Base-by-base conservation (phyloP, 1,284 basidiomycete genomes). In the Ustilago hordei region DNA sequence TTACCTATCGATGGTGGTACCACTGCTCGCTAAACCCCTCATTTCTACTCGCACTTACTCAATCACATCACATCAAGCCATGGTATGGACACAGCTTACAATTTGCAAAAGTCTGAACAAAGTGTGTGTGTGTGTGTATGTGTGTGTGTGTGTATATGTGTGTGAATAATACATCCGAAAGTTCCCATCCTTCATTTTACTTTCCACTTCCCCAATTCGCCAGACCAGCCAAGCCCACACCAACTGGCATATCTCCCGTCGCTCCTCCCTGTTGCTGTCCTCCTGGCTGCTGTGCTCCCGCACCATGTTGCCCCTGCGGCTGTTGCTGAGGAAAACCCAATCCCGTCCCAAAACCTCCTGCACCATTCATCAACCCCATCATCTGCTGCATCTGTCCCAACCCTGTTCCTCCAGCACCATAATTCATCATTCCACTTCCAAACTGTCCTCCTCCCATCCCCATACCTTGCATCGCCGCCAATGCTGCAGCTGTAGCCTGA, bases 1-100 rank as follows among this genome's bases (percentile, higher is more conserved):
- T 39, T 78, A 8, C 64, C 76, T n/a, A 69, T 78, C 34, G 72
- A 78, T 31, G 76, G 76, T 32, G 76, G 71, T 35, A 78, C 76
- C 13, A 78, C 76, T 19, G 76, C 76, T 9, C 70, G 76, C 47
- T 78, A 52, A 62, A 28, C 39, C 13, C 36, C n/a, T 58, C 4
- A 31, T 19, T n/a, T 41, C 39, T 28, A 41, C 43, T 13, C 47
- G 12, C 23, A 31, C 39, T 47, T 12, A 35, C 6, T 47, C 41
- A 31, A 15, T 23, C 50, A 54, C 50, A 53, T n/a, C 2, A 13
- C 36, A 41, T 34, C 8, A 23, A 28, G 23, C n/a, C 34, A 17
- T 35, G 12, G 11, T 45, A n/a, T 47, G 13, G 11, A 52, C 54
- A 69, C 53, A 63, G 50, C 13, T 59, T 59, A 60, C 69, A 60